Conservation (phyloP, 768 basidiomycete species). For the Lactifluus subvellereus region DNA sequence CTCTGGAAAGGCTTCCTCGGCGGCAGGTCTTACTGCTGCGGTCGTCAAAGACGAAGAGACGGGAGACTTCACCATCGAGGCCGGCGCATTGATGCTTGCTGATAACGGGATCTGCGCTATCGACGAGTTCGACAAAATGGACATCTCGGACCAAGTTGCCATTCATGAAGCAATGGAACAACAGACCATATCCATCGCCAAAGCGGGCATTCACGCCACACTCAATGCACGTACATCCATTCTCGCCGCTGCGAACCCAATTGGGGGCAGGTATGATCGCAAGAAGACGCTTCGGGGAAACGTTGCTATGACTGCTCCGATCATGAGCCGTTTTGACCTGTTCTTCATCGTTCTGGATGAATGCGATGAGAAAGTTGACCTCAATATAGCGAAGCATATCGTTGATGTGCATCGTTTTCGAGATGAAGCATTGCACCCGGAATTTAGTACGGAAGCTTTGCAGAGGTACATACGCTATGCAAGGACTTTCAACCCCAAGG, state of each 20-base stretch:
- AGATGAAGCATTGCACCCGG: conserved; percentile 90
- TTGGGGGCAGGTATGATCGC: conserved; percentile 94
- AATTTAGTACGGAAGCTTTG: conserved; percentile 94
- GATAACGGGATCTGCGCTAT: conserved; percentile 99
- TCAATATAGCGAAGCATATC: conserved; percentile 94
- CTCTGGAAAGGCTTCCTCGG: conserved; percentile 98
- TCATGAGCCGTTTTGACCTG: conserved; percentile 97
- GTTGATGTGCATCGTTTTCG: conserved; percentile 96
- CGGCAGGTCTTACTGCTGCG: conserved; percentile 96
- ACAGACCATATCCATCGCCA: conserved; percentile 98
- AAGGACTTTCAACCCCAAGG: conserved; percentile 96
- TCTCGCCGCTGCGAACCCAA: conserved; percentile 94
- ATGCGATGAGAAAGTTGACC: conserved; percentile 86
- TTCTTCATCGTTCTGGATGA: conserved; percentile 99
- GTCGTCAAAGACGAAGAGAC: conserved; percentile 99
- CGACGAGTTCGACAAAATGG: conserved; percentile 99
- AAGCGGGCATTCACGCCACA: conserved; percentile 98
- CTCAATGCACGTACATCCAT: conserved; percentile 97
- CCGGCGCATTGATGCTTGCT: conserved; percentile 97
- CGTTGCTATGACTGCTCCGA: conserved; percentile 95
- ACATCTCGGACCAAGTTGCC: conserved; percentile 95
- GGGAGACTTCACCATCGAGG: conserved; percentile 99
- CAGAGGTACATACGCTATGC: conserved; percentile 98
- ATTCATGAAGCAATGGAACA: conserved; percentile 99
- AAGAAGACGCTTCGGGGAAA: conserved; percentile 90